Base-by-base conservation (phyloP, 306 rosid genomes). In the Chamaecrista fasciculata region DNA sequence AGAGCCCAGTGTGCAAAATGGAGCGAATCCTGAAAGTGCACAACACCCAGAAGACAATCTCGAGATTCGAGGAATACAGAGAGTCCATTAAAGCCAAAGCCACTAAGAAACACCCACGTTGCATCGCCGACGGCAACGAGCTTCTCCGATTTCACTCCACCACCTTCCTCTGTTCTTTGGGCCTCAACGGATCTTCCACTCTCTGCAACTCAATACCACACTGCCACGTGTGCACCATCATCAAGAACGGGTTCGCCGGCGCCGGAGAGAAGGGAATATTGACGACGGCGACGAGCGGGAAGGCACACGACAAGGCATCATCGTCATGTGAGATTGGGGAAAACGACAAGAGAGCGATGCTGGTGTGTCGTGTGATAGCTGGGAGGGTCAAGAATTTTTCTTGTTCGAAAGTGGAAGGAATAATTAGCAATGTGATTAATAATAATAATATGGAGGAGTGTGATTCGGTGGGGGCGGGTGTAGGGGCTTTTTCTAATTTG, bases 381-480 rank as follows among this genome's bases (percentile, higher is more conserved):
- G 99, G 99, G 49, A 88, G 96, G 42, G 99, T 94, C 80, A 91
- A 89, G 95, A 94, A 87, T n/a, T n/a, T n/a, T n/a, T n/a, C n/a
- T n/a, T n/a, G n/a, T n/a, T n/a, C n/a, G 88, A 84, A 83, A 34
- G 21, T 69, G 73, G 96, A 86, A 49, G 89, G 87, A 7, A 66
- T 5, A n/a, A n/a, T n/a, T n/a, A n/a, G n/a, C n/a, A n/a, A n/a
- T n/a, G n/a, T n/a, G n/a, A n/a, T n/a, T 5, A 29, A 29, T 29
- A 29, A 5, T 5, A 29, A 2, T 2, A 5, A 77, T 5, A 66
- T 72, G 87, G 97, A 91, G 43, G 99, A 91, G 69, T 87, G 76
- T 57, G 99, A 94, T 67, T 91, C 97, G 0, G 76, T 94, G 67
- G 87, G 86, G 0, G 97, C 91, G 43, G 91, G 67, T 51, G 86